Evolutionary conservation across 345 rosid genomes (phyloP).

Genomic region (Camelina hispida): DNA sequence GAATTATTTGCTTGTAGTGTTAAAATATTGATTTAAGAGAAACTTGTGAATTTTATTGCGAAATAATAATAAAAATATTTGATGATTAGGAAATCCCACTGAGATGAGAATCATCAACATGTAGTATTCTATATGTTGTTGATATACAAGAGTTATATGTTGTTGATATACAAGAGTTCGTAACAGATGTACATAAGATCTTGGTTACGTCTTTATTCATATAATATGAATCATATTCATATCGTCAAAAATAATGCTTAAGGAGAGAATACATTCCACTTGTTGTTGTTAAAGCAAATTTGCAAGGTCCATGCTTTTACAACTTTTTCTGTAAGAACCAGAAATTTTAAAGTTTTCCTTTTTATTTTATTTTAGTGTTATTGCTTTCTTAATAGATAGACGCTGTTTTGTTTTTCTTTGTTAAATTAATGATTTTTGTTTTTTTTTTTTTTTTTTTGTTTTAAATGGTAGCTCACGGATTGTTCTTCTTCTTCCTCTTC

Average conservation of each 20-base stretch:
- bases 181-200: slow-evolving; percentile 20
- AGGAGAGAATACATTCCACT: no score
- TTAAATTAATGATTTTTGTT: neutral
- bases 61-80: neutral
- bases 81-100: slow-evolving; percentile 18
- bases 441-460: no score
- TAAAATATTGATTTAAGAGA: neutral
- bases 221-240: no score
- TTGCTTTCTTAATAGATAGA: neutral
- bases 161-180: neutral
- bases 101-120: slow-evolving; percentile 26
- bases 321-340: neutral
- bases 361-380: neutral
- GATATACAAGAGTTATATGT: no score
- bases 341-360: neutral
- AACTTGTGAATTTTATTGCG: neutral
- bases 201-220: neutral
- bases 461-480: neutral
- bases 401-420: neutral
- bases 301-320: slow-evolving; percentile 8
- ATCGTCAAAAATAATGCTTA: no score
- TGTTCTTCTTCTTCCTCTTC: neutral
- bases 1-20: neutral
- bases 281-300: neutral
- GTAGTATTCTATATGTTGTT: slow-evolving; percentile 20